Base-by-base conservation (phyloP, 192 early-diverging fungal genomes). In the Chytriomyces hyalinus region DNA sequence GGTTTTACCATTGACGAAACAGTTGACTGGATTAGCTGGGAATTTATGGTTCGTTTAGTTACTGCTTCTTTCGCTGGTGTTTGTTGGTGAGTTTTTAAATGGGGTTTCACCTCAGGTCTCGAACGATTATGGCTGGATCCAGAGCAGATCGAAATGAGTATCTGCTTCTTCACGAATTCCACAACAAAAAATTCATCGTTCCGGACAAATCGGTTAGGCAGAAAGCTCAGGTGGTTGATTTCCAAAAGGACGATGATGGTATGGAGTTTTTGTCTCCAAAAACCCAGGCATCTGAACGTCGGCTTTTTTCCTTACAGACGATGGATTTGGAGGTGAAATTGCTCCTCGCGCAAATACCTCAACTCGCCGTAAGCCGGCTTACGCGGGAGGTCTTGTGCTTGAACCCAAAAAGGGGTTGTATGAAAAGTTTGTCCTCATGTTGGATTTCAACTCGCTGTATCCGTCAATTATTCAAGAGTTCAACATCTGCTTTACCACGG, bases 401-500 rank as follows among this genome's bases (percentile, higher is more conserved):
- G 98, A 99, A 69, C 98, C 98, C 48, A 97, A 97, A 80, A 95
- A 92, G 70, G 97, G 98, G 4, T 92, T 98, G 74, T 97, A 99
- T 81, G 96, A 98, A 80, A 92, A 93, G 49, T 99, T 86, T 80
- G 94, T 99, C 5, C 80, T 99, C 20, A 84, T 98, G 49, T 85
- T 99, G 64, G 98, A 99, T 88, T 99, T 99, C 83, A 98, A 98
- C 90, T 94, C 93, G 86, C 90, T 99, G 91, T 98, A 99, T 74
- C 97, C 98, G 64, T 96, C 96, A 26, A 99, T 99, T 66, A 98
- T 99, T 79, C 98, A 98, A 78, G 98, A 99, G 82, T 99, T 93
- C 88, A 99, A 99, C 80, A 95, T 99, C 68, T 98, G 97, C 83
- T 99, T 99, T 75, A 99, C 98, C 11, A 99, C 98, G 0, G 95